Base-by-base conservation (phyloP, 179 eudicot genomes). In the Drosera spatulata region DNA sequence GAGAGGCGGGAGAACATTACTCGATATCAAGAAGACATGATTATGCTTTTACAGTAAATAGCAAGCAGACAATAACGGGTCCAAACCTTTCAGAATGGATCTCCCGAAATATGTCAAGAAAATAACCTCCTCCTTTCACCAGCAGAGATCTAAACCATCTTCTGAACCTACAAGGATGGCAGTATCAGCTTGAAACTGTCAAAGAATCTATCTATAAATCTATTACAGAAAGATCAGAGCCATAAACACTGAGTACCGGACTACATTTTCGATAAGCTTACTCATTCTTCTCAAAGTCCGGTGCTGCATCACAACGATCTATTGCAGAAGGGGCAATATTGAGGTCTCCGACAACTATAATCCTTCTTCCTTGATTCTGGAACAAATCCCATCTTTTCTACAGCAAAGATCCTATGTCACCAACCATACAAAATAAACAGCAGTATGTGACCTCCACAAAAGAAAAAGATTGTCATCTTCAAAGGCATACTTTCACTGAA, bases 371-470 rank as follows among this genome's bases (percentile, higher is more conserved):
- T 73, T 79, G 82, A 64, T 62, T 71, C 61, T 76, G 76, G 63
- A 91, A 88, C 71, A 75, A 68, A 61, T 82, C 86, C 93, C 93
- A 91, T 77, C 96, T 86, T 91, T 72, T 91, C 98, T 91, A 82
- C 75, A 85, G 50, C 76, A 73, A 61, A 72, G 46, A 59, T 63
- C 55, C 66, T 33, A 53, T 22, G 33, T 22, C 33, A 22, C n/a
- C n/a, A n/a, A n/a, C n/a, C 13, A 45, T 50, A 66, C 73, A 63
- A 72, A 66, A 44, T 40, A 10, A 64, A 71, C 45, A 62, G 39
- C 33, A 53, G 12, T 49, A 68, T 53, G 33, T 12, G 13, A 55
- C 5, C 2, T 22, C 33, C 33, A 55, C 39, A 37, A 0, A 9
- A 2, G 2, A 14, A 5, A 10, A 40, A 55, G 0, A 37, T 37